phyloP scores from a whole-genome alignment of 2,329 filamentous ascomycete genomes.

The Monilinia fructicola region DNA sequence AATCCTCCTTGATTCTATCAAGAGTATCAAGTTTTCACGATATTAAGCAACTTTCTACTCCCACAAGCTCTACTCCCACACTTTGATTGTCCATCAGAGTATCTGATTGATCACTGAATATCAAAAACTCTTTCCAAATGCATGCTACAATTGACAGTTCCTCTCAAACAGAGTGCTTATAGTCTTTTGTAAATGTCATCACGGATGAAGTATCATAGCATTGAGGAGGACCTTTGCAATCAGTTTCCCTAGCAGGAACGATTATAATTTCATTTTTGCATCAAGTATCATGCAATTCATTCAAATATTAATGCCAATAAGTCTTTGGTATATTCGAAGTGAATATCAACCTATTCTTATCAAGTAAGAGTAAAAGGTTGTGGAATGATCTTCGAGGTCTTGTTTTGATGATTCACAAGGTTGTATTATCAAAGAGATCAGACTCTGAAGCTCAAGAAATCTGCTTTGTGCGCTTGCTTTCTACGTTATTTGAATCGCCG shows the following conservation, averaged over 20 bases:
- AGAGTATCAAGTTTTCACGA: no score
- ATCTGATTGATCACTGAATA: not conserved
- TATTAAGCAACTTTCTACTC: not conserved
- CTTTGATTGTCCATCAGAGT: not conserved
- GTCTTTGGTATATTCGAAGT: not conserved
- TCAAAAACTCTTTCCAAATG: not conserved
- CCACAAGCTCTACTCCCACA: not conserved
- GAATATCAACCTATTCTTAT: not conserved
- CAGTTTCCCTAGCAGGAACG: no score
- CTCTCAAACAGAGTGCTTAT: not conserved
- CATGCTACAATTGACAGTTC: not conserved
- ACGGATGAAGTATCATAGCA: not conserved
- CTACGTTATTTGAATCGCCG: not conserved
- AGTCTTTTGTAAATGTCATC: not conserved
- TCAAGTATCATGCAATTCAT: not conserved
- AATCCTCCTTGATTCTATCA: no score
- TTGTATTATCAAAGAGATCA: not conserved
- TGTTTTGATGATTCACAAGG: not conserved
- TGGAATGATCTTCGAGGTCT: not conserved
- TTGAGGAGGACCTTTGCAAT: not conserved
- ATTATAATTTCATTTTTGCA: not conserved
- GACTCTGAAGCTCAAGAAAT: not conserved
- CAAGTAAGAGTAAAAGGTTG: not conserved
- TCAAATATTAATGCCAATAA: not conserved
- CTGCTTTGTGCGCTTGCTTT: not conserved